These are phyloP conservation scores for Aspergillus uvarum DNA, from an alignment of 2,329 filamentous ascomycete species.

Conservation along the genomic window DNA sequence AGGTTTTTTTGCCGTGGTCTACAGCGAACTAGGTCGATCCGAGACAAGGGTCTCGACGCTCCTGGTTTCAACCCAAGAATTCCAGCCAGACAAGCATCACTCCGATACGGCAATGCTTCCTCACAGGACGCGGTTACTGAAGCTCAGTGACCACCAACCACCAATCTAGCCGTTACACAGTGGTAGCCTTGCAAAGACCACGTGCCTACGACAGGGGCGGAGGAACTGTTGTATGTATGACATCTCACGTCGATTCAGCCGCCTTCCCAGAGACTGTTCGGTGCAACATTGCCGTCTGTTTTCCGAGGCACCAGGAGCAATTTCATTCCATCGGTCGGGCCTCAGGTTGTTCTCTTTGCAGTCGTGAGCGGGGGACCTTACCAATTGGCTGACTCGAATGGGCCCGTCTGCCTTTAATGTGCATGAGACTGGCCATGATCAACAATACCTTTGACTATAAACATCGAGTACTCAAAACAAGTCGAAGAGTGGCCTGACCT, in stretches of 20 bases:
- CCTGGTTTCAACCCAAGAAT: neutral
- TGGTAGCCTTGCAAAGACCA: neutral
- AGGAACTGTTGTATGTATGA: neutral
- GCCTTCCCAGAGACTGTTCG: neutral
- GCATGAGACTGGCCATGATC: neutral
- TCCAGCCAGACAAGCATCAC: neutral
- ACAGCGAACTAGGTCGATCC: neutral
- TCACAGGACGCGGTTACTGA: neutral
- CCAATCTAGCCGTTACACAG: neutral
- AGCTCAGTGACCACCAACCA: neutral
- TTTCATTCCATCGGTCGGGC: neutral
- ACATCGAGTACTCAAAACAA: neutral
- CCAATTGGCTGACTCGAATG: neutral
- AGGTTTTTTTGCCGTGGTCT: neutral
- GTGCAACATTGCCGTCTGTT: neutral
- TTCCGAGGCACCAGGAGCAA: neutral
- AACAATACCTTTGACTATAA: neutral
- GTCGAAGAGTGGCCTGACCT: neutral
- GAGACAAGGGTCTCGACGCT: neutral
- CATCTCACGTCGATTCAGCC: neutral
- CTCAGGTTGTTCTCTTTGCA: neutral
- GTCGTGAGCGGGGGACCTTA: neutral
- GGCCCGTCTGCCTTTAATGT: neutral
- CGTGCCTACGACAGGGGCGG: neutral
- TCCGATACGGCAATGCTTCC: neutral